Evolutionary conservation across 495 filamentous ascomycete species (phyloP).

Genomic region (Tuber umbilicatum): DNA sequence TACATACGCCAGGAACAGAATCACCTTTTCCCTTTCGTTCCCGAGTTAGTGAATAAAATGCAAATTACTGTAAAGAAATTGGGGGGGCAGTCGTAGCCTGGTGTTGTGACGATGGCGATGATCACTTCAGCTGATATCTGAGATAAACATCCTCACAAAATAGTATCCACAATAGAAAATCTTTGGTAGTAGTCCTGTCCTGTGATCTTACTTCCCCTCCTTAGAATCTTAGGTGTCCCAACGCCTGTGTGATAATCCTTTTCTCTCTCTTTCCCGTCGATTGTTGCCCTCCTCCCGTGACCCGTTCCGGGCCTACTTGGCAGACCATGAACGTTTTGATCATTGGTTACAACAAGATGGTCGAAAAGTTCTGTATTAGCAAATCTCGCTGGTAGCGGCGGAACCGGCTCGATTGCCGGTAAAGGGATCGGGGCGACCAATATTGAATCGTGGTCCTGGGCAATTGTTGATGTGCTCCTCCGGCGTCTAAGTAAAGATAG

Average conservation of each 20-base stretch:
- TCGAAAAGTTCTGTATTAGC: not conserved
- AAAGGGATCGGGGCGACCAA: conserved; percentile 2
- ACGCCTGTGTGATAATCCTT: not conserved
- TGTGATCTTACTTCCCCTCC: conserved; percentile 29
- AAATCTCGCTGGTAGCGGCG: conserved; percentile 15
- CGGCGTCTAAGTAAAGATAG: conserved; percentile 28
- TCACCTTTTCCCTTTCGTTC: not conserved
- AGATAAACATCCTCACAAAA: not conserved
- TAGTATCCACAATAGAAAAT: conserved; percentile 17
- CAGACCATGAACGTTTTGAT: not conserved
- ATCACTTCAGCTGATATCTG: not conserved
- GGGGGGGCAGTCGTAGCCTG: not conserved
- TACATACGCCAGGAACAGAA: not conserved
- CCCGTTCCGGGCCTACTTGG: not conserved
- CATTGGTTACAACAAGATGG: not conserved
- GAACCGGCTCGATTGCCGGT: conserved; percentile 21
- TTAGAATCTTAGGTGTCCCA: not conserved
- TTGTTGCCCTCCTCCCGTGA: not conserved
- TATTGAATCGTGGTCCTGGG: conserved; percentile 3
- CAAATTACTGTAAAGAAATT: not conserved
- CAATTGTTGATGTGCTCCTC: conserved; percentile 22
- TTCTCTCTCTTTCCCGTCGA: not conserved
- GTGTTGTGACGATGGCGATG: not conserved
- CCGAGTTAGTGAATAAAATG: not conserved
- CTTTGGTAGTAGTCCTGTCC: conserved; percentile 37